Base-by-base conservation (phyloP, 2,329 filamentous ascomycete genomes). In the Aphanocladium album region DNA sequence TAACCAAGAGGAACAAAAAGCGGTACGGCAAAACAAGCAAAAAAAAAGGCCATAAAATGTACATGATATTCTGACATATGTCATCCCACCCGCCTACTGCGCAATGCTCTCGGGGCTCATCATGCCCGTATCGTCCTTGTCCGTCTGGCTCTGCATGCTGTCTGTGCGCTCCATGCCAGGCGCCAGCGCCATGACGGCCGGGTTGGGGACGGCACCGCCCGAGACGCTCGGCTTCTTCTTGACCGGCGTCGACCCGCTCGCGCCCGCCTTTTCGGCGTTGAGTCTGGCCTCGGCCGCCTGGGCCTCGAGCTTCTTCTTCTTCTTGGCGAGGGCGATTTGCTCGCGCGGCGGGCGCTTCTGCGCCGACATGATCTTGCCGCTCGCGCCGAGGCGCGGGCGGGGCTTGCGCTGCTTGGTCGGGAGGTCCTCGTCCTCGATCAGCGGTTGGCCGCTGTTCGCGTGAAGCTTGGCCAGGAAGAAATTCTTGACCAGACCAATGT, bases 401-500 rank as follows among this genome's bases (percentile, higher is more conserved):
- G 77, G 91, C 76, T 78, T 89, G 78, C 91, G 83, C 76, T 99
- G 95, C 76, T 99, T 99, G 60, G 88, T 85, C 17, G 96, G 95
- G 25, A 99, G 79, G 67, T 99, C 93, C 70, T 98, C 91, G 75
- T 99, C 95, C 77, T 99, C 95, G 57, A 96, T 80, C 65, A 99
- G 82, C 47, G 91, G 87, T 72, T 92, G 85, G 69, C 93, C 75
- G 71, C 85, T 84, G 72, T 93, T 95, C 60, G 90, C 89, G 68
- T 91, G 90, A 61, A 99, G 79, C 74, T 96, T 96, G 67, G 87
- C 87, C 62, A 91, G 85, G 79, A 98, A 96, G 82, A 96, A 99
- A 69, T 91, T 89, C 74, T 90, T 90, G 61, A 96, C 87, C 60
- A 99, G 82, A 4, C 92, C 93, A 66, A 98, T 91, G 70, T 98